phyloP scores from a whole-genome alignment of 2,329 filamentous ascomycete genomes.

The Cladophialophora immunda region DNA sequence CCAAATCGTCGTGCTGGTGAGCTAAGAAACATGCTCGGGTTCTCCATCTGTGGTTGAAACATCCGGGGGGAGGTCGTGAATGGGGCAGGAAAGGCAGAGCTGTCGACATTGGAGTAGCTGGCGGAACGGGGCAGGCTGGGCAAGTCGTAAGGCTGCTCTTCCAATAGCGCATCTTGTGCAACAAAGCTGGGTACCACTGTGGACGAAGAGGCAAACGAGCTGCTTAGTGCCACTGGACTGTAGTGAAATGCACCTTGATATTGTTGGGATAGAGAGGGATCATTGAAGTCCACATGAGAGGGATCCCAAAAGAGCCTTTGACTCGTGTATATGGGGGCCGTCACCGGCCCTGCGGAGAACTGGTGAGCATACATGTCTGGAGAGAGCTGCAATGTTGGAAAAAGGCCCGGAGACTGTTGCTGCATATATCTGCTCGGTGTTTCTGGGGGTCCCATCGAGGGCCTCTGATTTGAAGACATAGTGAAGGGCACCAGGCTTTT shows the following conservation, averaged over 20 bases:
- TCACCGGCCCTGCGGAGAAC: slow-evolving; percentile 58
- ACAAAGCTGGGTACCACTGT: slow-evolving; percentile 37
- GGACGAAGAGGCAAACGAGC: slow-evolving; percentile 38
- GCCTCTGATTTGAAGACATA: slow-evolving; percentile 37
- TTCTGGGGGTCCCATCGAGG: slow-evolving; percentile 52
- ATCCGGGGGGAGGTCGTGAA: slow-evolving; percentile 57
- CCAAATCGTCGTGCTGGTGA: slow-evolving; percentile 59
- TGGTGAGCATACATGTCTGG: slow-evolving; percentile 64
- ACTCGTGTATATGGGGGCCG: slow-evolving; percentile 66
- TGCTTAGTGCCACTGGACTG: slow-evolving; percentile 32
- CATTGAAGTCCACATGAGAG: slow-evolving; percentile 31
- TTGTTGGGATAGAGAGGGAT: slow-evolving; percentile 31
- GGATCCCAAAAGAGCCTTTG: slow-evolving; percentile 61
- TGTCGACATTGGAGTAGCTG: slow-evolving; percentile 40
- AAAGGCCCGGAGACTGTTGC: slow-evolving; percentile 56
- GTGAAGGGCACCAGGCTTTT: neutral
- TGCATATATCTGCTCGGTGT: slow-evolving; percentile 54
- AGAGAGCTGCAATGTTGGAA: slow-evolving; percentile 64
- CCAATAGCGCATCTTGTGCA: slow-evolving; percentile 22
- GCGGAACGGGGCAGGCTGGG: slow-evolving; percentile 32
- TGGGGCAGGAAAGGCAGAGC: slow-evolving; percentile 52
- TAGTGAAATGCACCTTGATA: slow-evolving; percentile 38
- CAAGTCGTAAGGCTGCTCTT: slow-evolving; percentile 39
- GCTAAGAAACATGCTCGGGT: slow-evolving; percentile 58
- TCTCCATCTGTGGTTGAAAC: slow-evolving; percentile 48